Base-by-base conservation (phyloP, 2,329 filamentous ascomycete genomes). In the Penicillium sclerotiorum region DNA sequence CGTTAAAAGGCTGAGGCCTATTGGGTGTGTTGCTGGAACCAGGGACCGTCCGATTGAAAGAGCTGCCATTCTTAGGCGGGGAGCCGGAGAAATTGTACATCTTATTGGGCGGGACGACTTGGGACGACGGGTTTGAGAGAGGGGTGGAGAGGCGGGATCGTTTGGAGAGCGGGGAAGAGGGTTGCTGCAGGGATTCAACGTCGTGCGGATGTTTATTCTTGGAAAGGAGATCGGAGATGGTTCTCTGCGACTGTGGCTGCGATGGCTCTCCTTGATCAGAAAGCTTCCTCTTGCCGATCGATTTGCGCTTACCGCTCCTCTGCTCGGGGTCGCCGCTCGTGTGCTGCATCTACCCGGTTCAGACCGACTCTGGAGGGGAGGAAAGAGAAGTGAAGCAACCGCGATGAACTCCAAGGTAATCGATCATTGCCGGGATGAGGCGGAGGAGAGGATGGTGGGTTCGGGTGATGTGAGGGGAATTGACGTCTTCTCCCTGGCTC, bases 51-150 rank as follows among this genome's bases (percentile, higher is more conserved):
- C 83, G 73, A 60, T 77, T 75, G 53, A 79, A 72, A 45, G 71
- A 58, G 13, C 63, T 63, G 42, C 69, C 67, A 21, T 69, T 67
- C 39, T 70, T 69, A 33, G 69, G 50, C 35, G 66, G 66, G 58
- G 60, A 71, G 50, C 62, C 72, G 47, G 71, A 66, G 65, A 81
- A 81, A 52, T 70, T 77, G 61, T 82, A 82, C 80, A 83, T 83
- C 56, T 74, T 78, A 53, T 74, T 73, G 66, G 64, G 63, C 50
- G 60, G 68, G 38, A 52, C 54, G 21, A 59, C 38, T 36, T 55
- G 40, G 17, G 27, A 53, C 28, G 56, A 40, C 13, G 49, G 51
- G 32, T 47, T 53, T 13, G 66, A 56, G 11, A 64, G 56, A 25
- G 64, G 54, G 32, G 60, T 58, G 28, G 68, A 69, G 40, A 65